Percentiles rank a stretch among this genome's conserved stretches.
Evolutionary conservation across 75 land plant species (phyloP).

Genomic region (Picea sitchensis): DNA sequence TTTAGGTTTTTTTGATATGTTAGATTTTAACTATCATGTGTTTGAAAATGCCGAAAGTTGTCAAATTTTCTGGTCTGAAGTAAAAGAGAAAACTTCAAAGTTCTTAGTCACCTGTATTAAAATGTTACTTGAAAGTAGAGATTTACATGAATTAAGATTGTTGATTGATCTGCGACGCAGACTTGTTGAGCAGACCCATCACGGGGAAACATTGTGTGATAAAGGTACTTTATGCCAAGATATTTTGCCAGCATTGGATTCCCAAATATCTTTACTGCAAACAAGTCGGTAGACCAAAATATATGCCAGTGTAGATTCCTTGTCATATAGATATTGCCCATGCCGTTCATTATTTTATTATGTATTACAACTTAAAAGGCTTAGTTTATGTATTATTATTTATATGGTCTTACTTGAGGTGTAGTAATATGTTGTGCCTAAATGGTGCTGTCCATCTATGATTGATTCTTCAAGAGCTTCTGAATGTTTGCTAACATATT

Average conservation of each 20-base stretch:
- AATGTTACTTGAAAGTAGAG: not conserved
- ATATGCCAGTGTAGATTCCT: too few relatives aligned
- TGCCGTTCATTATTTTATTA: too few relatives aligned
- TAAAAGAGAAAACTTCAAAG: not conserved
- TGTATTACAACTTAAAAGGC: too few relatives aligned
- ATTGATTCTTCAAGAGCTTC: too few relatives aligned
- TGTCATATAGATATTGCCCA: too few relatives aligned
- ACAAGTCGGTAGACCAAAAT: too few relatives aligned
- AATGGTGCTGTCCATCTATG: too few relatives aligned
- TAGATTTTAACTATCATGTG: not conserved
- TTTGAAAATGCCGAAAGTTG: constrained; percentile 5
- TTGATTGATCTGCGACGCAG: constrained; percentile 9
- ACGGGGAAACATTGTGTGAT: not conserved
- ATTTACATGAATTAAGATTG: not conserved
- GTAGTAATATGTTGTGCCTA: too few relatives aligned
- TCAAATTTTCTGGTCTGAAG: constrained; percentile 2
- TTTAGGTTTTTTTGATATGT: not conserved
- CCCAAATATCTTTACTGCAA: not conserved
- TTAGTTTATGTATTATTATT: too few relatives aligned
- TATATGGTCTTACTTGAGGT: too few relatives aligned
- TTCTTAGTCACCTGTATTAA: constrained; percentile 7
- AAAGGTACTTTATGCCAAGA: not conserved
- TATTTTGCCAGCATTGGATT: constrained; percentile 8
- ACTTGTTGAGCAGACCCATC: not conserved
- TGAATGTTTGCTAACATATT: too few relatives aligned